A percentile compares a stretch with the other conserved stretches of the same genome.
Evolutionary conservation across 2,329 filamentous ascomycete genomes (phyloP).

Genomic region (Xylaria hypoxylon): DNA sequence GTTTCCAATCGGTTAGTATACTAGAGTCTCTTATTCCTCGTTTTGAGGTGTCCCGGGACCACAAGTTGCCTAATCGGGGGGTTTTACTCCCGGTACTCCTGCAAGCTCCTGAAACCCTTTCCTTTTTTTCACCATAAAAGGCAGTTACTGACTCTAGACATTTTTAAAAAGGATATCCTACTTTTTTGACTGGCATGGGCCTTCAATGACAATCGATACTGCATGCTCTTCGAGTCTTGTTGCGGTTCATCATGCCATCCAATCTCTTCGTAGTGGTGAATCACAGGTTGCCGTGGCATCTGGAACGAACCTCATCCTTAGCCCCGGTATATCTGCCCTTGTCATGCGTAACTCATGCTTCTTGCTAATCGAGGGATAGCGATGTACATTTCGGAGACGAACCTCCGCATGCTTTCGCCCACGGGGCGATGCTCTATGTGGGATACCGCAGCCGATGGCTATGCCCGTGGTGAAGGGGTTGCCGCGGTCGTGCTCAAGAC

Average conservation of each 20-base stretch:
- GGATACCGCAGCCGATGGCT: slow-evolving; percentile 37
- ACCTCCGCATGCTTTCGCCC: slow-evolving; percentile 15
- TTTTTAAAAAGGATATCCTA: too few relatives aligned
- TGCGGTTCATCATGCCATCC: slow-evolving; percentile 31
- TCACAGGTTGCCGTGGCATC: slow-evolving; percentile 17
- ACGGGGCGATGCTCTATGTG: slow-evolving; percentile 16
- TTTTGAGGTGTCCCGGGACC: too few relatives aligned
- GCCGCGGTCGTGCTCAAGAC: slow-evolving; percentile 49
- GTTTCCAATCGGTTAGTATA: slow-evolving; percentile 35
- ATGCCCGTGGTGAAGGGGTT: slow-evolving; percentile 50
- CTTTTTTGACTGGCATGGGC: slow-evolving; percentile 30
- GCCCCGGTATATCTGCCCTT: slow-evolving; percentile 3
- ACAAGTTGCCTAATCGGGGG: too few relatives aligned
- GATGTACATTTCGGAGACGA: not conserved
- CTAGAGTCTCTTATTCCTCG: too few relatives aligned
- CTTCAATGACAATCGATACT: slow-evolving; percentile 33
- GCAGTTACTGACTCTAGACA: too few relatives aligned
- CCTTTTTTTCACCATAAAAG: too few relatives aligned
- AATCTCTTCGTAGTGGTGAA: slow-evolving; percentile 18
- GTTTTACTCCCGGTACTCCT: too few relatives aligned
- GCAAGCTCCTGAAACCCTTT: too few relatives aligned
- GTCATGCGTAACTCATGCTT: not conserved
- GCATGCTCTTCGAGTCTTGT: slow-evolving; percentile 28
- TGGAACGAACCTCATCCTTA: slow-evolving; percentile 26
- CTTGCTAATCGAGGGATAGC: not conserved